Evolutionary conservation across 495 filamentous ascomycete genomes (phyloP).

Genomic region (Clohesyomyces aquaticus): DNA sequence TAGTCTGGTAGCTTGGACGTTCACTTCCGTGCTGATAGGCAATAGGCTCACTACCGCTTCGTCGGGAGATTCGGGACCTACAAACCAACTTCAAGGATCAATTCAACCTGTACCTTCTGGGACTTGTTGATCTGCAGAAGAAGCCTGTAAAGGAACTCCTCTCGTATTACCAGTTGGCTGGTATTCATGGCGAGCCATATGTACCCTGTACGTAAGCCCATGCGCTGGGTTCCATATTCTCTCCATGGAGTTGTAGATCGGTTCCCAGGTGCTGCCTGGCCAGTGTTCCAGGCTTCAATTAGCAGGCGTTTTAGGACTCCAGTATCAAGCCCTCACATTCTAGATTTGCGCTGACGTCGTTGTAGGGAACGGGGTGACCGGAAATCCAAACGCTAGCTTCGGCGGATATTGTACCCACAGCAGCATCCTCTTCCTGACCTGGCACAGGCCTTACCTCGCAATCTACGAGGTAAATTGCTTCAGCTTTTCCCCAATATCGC

Average conservation of each 20-base stretch:
- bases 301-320: too few species aligned
- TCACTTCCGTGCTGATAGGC: conserved; percentile 2
- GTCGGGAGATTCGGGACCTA: conserved; percentile 28
- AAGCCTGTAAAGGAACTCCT: conserved; percentile 55
- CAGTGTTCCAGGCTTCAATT: too few species aligned
- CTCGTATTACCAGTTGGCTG: conserved; percentile 65
- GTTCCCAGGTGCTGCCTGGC: too few species aligned
- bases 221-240: too few species aligned
- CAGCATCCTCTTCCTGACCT: conserved; percentile 20
- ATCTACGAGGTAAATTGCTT: background rate
- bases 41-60: conserved; percentile 22
- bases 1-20: background rate
- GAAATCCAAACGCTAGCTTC: background rate
- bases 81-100: conserved; percentile 45
- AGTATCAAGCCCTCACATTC: too few species aligned
- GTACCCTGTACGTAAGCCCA: too few species aligned
- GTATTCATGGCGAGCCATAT: conserved; percentile 40
- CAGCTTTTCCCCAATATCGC: background rate
- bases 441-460: conserved; percentile 30
- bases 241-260: too few species aligned
- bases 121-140: conserved; percentile 57
- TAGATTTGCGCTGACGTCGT: too few species aligned
- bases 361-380: conserved; percentile 16
- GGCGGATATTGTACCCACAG: conserved; percentile 31
- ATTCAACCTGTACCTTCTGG: conserved; percentile 64